Evolutionary conservation across 2,329 filamentous ascomycete genomes (phyloP), one percentile per base, ranked within the genome.

Genomic region (Cladophialophora carrionii): DNA sequence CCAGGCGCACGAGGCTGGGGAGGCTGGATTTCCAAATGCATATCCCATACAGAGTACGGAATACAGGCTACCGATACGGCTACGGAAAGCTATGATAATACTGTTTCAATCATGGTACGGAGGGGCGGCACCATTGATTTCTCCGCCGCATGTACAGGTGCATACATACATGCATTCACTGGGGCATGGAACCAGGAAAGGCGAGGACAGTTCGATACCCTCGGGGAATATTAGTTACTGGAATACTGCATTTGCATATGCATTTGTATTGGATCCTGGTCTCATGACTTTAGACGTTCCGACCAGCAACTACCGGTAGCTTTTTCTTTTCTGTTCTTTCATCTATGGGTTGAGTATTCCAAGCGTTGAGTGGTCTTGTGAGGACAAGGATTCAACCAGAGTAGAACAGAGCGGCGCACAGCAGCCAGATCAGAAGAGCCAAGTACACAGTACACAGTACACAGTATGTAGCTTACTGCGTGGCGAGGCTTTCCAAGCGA

Each of bases 221-320:
- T 24, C 10, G 26, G 31, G 29, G 43, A 4, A 58, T 31, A 58
- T 49, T 34, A 14, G 20, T 49, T 34, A 14, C 17, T 51, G 4
- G 17, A 49, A 48, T 34, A 43, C 37, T 49, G 43, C 29, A 55
- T 55, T 55, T 37, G 51, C 56, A 57, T 57, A 31, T 31, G 31
- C 26, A 34, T 22, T n/a, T 29, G 56, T 24, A 48, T 57, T 6
- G 14, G 48, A 51, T 12, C 20, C 14, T 20, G 9, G 48, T 51
- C 48, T 20, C 6, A 43, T 20, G 37, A 43, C 17, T 43, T 8
- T 0, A 43, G 6, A 7, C 1, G 2, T n/a, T 20, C 34, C 17
- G 34, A 41, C n/a, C 26, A 29, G n/a, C 14, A 43, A n/a, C 14
- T 20, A 43, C 37, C n/a, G 17, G 37, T 43, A 20, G 17, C 17